Base-by-base conservation (phyloP, 1,284 basidiomycete species). In the Wallemia ichthyophaga region DNA sequence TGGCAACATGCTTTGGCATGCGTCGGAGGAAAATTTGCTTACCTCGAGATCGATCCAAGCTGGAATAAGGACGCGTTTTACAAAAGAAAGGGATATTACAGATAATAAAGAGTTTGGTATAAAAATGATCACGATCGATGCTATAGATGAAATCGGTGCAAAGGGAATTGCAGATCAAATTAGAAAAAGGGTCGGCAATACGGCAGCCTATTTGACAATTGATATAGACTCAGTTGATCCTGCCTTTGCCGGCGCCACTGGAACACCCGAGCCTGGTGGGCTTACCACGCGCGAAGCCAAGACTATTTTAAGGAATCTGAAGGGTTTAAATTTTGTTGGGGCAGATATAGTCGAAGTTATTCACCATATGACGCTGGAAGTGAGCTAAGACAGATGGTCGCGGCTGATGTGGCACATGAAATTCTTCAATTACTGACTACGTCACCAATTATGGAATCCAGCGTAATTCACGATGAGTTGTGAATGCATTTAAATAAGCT, bases 261-360 rank as follows among this genome's bases (percentile, higher is more conserved):
- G 84, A n/a, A 85, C 84, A 1, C 83, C 83, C 5, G 83, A 85
- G 69, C 76, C 79, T 19, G 84, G 83, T 37, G 82, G 82, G 15
- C 84, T 81, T 81, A 83, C 82, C 2, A 80, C 76, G n/a, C 75
- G 83, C 57, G 82, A 85, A 68, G 73, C 83, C 48, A 83, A 84
- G 64, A 77, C 81, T 32, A 83, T 85, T 62, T 72, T 85, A 58
- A 77, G 83, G 60, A 83, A 83, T 24, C 73, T 85, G 11, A 76
- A 77, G 1, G 83, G 82, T 2, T 69, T 85, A 31, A 83, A 85
- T 65, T 80, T 83, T 60, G 77, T 62, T 2, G 79, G 82, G 56
- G 79, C 78, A 1, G 81, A 83, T 66, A 71, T 85, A 58, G 83
- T 85, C 23, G 83, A 85, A 69, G 82, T 85, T n/a, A 72, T 1